phyloP scores from a whole-genome alignment of 2,329 filamentous ascomycete species.

The Cadophora gregata region DNA sequence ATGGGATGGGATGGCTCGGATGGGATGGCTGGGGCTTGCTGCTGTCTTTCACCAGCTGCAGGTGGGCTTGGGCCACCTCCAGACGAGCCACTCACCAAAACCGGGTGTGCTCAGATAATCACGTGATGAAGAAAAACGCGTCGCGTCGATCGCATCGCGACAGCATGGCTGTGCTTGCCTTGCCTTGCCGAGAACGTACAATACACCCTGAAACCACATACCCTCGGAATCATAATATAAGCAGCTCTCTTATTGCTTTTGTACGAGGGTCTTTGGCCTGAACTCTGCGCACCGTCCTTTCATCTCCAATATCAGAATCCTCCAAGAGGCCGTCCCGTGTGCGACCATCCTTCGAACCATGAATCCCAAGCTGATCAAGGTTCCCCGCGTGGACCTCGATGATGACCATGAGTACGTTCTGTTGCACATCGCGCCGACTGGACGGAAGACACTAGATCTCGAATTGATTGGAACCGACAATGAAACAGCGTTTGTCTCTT shows the following conservation, averaged over 20 bases:
- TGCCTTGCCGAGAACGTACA: not conserved
- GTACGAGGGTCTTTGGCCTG: constrained; percentile 1
- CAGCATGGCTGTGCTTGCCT: too few relatives aligned
- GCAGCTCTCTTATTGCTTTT: not conserved
- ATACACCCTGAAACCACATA: not conserved
- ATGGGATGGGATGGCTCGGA: constrained; percentile 26
- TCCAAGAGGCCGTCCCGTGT: not conserved
- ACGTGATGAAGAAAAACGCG: constrained; percentile 13
- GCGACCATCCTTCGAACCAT: constrained; percentile 15
- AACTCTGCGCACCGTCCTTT: not conserved
- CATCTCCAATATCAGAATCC: constrained; percentile 4
- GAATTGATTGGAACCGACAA: constrained; percentile 71
- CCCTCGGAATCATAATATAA: not conserved
- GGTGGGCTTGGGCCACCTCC: not conserved
- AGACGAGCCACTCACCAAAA: not conserved
- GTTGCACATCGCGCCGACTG: constrained; percentile 60
- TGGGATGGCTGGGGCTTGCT: not conserved
- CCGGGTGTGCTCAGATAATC: too few relatives aligned
- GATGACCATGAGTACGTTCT: constrained; percentile 60
- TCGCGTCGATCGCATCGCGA: constrained; percentile 7
- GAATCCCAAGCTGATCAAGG: constrained; percentile 54
- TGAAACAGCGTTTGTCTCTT: constrained; percentile 35
- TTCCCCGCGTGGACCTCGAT: constrained; percentile 63
- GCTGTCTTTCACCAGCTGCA: too few relatives aligned
- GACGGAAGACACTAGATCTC: constrained; percentile 62